A percentile compares a stretch with the other conserved stretches of the same genome.
phyloP scores from a whole-genome alignment of 106 monocot genomes.

The Allium fistulosum region DNA sequence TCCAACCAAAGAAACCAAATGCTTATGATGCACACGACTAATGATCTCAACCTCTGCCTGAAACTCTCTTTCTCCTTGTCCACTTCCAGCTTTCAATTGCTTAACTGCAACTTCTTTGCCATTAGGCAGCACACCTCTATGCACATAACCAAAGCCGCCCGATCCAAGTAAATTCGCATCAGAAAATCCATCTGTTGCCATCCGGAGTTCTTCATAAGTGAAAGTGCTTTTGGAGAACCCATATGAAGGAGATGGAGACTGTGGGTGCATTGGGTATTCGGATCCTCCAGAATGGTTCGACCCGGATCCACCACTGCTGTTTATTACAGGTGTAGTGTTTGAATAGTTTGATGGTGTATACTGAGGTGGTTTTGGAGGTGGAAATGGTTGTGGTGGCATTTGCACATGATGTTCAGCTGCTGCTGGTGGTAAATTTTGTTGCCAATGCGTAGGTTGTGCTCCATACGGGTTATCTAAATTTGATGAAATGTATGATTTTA shows the following conservation, averaged over 20 bases:
- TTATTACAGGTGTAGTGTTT: conserved; percentile 18
- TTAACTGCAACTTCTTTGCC: conserved; percentile 69
- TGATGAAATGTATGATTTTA: not conserved
- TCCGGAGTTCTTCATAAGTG: conserved; percentile 40
- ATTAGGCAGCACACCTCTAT: conserved; percentile 50
- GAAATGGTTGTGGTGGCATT: conserved; percentile 24
- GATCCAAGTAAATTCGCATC: conserved; percentile 53
- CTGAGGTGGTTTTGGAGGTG: conserved; percentile 16
- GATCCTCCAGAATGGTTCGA: conserved; percentile 30
- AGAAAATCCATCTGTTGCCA: conserved; percentile 49
- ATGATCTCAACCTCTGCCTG: conserved; percentile 62
- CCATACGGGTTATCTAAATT: conserved; percentile 22
- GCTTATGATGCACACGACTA: conserved; percentile 63
- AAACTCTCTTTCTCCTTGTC: conserved; percentile 59
- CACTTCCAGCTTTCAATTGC: conserved; percentile 55
- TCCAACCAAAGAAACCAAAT: conserved; percentile 68
- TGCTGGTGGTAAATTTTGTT: conserved; percentile 26
- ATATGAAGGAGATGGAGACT: conserved; percentile 19
- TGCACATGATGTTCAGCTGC: conserved; percentile 34
- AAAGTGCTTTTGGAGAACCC: conserved; percentile 44
- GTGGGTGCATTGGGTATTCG: conserved; percentile 11
- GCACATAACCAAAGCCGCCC: conserved; percentile 73
- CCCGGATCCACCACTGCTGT: conserved; percentile 36
- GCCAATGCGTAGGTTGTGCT: conserved; percentile 26
- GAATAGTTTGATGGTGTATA: conserved; percentile 17